Conservation (phyloP, 1,139 yeast genomes). For the Yamadazyma spencermartinsiae region DNA sequence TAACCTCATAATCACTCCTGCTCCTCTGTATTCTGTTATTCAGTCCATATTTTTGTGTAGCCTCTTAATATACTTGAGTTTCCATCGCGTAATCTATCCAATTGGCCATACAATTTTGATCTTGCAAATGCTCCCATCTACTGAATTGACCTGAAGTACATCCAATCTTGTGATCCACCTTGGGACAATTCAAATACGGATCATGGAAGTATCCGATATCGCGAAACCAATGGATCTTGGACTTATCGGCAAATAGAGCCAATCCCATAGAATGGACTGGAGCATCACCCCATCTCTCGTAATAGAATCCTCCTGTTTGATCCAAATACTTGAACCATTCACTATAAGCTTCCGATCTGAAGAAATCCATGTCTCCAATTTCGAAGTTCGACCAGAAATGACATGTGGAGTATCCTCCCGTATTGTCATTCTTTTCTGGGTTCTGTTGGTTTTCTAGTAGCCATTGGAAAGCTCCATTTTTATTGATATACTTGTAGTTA, state of each 20-base stretch:
- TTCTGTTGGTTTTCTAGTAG: slow-evolving; percentile 64
- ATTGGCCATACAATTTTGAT: slow-evolving; percentile 72
- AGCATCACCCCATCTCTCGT: slow-evolving; percentile 93
- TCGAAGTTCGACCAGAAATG: slow-evolving; percentile 91
- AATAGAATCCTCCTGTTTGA: slow-evolving; percentile 73
- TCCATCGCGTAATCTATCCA: slow-evolving; percentile 68
- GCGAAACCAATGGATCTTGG: slow-evolving; percentile 80
- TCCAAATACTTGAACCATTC: slow-evolving; percentile 68
- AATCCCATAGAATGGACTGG: slow-evolving; percentile 82
- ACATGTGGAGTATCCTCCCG: slow-evolving; percentile 78
- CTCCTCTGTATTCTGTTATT: too few species aligned
- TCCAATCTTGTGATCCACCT: slow-evolving; percentile 27
- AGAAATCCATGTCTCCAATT: slow-evolving; percentile 79
- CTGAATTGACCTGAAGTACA: slow-evolving; percentile 36
- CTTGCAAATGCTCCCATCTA: slow-evolving; percentile 39
- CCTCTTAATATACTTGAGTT: slow-evolving; percentile 14
- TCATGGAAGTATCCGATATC: slow-evolving; percentile 79
- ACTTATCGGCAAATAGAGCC: slow-evolving; percentile 69
- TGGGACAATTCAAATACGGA: slow-evolving; percentile 79
- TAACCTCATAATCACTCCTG: too few species aligned
- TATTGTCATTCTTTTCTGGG: slow-evolving; percentile 50
- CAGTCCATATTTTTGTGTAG: too few species aligned
- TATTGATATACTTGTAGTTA: slow-evolving; percentile 58
- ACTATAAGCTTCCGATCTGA: slow-evolving; percentile 62
- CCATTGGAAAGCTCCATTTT: slow-evolving; percentile 67